A percentile compares a stretch with the other conserved stretches of the same genome.
Evolutionary conservation across 2,329 filamentous ascomycete species (phyloP).

Genomic region (Coleophoma eucalyptorum): DNA sequence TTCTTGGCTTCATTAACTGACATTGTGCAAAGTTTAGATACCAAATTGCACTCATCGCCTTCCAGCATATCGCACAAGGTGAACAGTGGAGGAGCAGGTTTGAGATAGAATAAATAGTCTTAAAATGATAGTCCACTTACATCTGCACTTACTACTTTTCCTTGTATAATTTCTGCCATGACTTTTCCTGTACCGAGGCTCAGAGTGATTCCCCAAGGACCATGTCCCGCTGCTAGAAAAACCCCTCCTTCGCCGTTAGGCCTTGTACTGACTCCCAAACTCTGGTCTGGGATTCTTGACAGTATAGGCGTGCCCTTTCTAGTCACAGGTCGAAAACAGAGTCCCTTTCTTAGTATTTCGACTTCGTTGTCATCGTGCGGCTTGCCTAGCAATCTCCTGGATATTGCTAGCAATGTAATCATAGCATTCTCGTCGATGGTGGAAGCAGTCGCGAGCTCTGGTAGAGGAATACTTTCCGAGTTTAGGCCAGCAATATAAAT

Average conservation of each 20-base stretch:
- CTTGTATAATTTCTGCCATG: conserved; percentile 66
- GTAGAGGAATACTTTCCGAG: conserved; percentile 54
- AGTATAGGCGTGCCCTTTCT: conserved; percentile 61
- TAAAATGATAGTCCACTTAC: conserved; percentile 34
- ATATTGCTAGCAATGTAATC: conserved; percentile 43
- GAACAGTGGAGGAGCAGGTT: too few species aligned
- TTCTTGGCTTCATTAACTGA: not conserved
- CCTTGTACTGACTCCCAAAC: conserved; percentile 40
- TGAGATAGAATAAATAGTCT: too few species aligned
- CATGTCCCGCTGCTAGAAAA: conserved; percentile 69
- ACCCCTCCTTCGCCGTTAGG: conserved; percentile 53
- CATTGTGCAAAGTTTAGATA: conserved; percentile 14
- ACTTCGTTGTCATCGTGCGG: conserved; percentile 43
- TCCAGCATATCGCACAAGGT: too few species aligned
- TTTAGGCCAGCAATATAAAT: conserved; percentile 76
- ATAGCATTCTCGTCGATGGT: conserved; percentile 44
- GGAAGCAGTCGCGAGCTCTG: conserved; percentile 47
- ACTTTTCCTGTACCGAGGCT: conserved; percentile 67
- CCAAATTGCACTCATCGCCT: conserved; percentile 29
- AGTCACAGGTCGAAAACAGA: conserved; percentile 74
- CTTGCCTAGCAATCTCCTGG: conserved; percentile 42
- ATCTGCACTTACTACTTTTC: conserved; percentile 53
- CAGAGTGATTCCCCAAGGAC: conserved; percentile 69
- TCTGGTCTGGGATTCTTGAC: conserved; percentile 48
- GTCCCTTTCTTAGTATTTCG: conserved; percentile 57